Evolutionary conservation across 495 filamentous ascomycete genomes (phyloP).

Genomic region (Aspergillus sclerotiicarbonarius): DNA sequence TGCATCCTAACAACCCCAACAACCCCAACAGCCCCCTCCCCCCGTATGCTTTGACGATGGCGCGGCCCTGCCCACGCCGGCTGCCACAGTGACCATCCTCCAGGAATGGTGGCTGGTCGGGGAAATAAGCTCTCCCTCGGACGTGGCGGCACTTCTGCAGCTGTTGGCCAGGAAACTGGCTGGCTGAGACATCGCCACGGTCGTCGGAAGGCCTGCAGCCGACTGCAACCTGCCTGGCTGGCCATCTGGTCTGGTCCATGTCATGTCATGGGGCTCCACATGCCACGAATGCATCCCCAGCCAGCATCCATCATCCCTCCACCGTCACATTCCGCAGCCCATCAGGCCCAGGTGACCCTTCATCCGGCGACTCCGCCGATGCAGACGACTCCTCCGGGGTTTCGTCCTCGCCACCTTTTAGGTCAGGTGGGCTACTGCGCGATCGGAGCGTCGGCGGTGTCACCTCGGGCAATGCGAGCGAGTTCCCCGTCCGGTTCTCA

Average conservation of each 20-base stretch:
- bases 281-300: neutral
- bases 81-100: too few relatives aligned
- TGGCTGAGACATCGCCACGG: neutral
- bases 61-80: too few relatives aligned
- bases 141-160: neutral
- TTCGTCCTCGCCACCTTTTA: constrained; percentile 25
- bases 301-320: neutral
- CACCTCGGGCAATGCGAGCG: constrained; percentile 23
- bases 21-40: too few relatives aligned
- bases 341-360: neutral
- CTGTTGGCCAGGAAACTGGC: neutral
- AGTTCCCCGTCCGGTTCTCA: constrained; percentile 13
- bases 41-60: too few relatives aligned
- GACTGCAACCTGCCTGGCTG: neutral
- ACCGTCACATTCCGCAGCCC: neutral
- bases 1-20: too few relatives aligned
- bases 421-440: constrained; percentile 41
- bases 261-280: neutral
- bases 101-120: neutral
- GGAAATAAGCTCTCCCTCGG: neutral
- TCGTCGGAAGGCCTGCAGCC: neutral
- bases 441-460: constrained; percentile 29
- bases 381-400: constrained; percentile 9
- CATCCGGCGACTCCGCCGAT: neutral
- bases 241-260: neutral